Evolutionary conservation across 345 rosid species (phyloP).

Genomic region (Ceriops tagal): DNA sequence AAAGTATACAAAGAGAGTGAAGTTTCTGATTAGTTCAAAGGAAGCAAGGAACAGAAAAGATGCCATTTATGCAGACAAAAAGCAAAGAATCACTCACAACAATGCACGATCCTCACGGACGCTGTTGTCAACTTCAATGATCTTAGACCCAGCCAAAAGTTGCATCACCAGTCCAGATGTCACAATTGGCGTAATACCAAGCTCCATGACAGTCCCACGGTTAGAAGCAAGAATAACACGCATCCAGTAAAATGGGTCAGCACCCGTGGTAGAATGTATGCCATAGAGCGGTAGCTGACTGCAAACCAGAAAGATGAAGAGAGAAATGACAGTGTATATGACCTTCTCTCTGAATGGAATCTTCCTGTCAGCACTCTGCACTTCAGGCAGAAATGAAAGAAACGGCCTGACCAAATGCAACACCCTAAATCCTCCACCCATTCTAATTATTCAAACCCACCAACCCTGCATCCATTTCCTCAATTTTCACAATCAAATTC

Average conservation of each 20-base stretch:
- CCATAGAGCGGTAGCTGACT: conserved; percentile 78
- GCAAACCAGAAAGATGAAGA: conserved; percentile 62
- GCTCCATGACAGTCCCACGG: conserved; percentile 78
- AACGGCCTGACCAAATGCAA: conserved; percentile 35
- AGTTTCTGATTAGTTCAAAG: no score
- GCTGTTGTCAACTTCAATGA: conserved; percentile 70
- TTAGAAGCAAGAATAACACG: conserved; percentile 72
- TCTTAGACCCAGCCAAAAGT: conserved; percentile 70
- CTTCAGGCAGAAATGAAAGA: conserved; percentile 52
- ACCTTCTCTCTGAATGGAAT: conserved; percentile 70
- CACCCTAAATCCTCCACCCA: conserved; percentile 28
- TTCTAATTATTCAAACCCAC: not conserved
- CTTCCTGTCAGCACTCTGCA: conserved; percentile 64
- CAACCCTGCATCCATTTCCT: no score
- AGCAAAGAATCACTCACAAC: conserved; percentile 34
- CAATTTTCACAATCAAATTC: no score
- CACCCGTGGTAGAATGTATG: conserved; percentile 63
- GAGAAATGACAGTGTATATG: conserved; percentile 51
- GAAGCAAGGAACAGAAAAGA: no score
- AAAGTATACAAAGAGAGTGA: no score
- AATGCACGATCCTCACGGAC: conserved; percentile 72
- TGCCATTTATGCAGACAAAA: not conserved
- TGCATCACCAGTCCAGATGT: conserved; percentile 72
- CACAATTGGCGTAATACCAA: conserved; percentile 71
- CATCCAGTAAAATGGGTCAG: conserved; percentile 78